phyloP scores from a whole-genome alignment of 192 early-diverging fungal species.

The Bifiguratus adelaidae region DNA sequence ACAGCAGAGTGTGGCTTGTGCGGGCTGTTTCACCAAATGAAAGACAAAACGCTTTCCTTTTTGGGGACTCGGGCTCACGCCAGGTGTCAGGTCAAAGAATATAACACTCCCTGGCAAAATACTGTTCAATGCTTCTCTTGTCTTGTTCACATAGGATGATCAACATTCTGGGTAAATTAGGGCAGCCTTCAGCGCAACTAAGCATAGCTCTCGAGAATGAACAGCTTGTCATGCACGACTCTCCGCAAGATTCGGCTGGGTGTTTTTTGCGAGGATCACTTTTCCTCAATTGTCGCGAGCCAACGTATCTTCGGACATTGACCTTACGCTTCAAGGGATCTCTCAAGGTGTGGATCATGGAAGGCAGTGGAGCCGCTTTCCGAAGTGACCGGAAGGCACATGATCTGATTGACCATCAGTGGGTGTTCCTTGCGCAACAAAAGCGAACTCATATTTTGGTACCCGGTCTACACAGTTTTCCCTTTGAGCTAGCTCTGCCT shows the following conservation, averaged over 20 bases:
- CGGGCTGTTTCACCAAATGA: no score
- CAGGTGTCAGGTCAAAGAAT: no score
- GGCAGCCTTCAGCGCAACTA: slow-evolving; percentile 7
- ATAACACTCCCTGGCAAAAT: no score
- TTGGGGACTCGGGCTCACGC: no score
- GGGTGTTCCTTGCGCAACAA: slow-evolving; percentile 32
- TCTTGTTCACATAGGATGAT: no score
- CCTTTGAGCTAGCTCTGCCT: slow-evolving; percentile 41
- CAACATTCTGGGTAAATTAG: no score
- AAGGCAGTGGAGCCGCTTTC: slow-evolving; percentile 11
- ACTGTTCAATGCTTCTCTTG: no score
- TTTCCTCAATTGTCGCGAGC: slow-evolving; percentile 27
- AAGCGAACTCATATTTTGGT: slow-evolving; percentile 17
- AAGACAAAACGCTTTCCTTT: no score
- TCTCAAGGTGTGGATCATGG: slow-evolving; percentile 26
- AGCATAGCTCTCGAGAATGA: slow-evolving; percentile 23
- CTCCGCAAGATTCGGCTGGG: slow-evolving; percentile 22
- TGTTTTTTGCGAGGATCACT: slow-evolving; percentile 42
- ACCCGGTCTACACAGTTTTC: slow-evolving; percentile 21
- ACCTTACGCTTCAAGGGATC: slow-evolving; percentile 33
- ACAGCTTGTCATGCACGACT: slow-evolving; percentile 21
- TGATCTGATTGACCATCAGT: slow-evolving; percentile 32
- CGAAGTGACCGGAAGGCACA: slow-evolving; percentile 10
- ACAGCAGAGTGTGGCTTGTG: no score
- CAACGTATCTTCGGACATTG: slow-evolving; percentile 34